Percentiles rank a stretch among this genome's conserved stretches.
These are phyloP conservation scores for Metarhizium rileyi DNA, from an alignment of 2,329 filamentous ascomycete species.

Conservation along the genomic window DNA sequence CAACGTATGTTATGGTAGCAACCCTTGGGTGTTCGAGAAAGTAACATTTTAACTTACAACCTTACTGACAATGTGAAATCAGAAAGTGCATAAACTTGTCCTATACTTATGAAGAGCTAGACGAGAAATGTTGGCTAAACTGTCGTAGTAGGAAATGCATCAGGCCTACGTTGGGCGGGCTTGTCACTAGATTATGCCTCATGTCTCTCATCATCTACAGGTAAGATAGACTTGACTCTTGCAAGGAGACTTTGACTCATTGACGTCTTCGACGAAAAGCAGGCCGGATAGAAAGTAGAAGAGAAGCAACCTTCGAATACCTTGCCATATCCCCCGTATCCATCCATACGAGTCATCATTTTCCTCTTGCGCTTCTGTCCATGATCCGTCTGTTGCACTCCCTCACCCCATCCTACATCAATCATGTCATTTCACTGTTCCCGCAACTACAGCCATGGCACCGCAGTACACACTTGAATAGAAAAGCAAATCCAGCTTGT, in stretches of 20 bases:
- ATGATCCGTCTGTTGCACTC: not conserved
- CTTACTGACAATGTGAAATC: no score
- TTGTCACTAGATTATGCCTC: not conserved
- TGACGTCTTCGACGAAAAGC: not conserved
- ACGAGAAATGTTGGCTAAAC: not conserved
- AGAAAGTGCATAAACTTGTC: no score
- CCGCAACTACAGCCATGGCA: slow-evolving; percentile 22
- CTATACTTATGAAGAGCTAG: no score
- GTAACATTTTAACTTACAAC: no score
- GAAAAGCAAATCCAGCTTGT: slow-evolving; percentile 14
- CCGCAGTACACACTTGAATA: slow-evolving; percentile 24
- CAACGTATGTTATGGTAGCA: no score
- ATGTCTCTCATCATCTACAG: not conserved
- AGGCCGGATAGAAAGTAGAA: not conserved
- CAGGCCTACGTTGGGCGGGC: not conserved
- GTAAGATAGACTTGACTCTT: no score
- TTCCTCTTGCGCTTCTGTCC: not conserved
- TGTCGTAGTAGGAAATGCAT: not conserved
- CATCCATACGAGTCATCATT: not conserved
- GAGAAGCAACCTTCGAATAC: not conserved
- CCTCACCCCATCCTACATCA: not conserved
- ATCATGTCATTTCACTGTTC: slow-evolving; percentile 6
- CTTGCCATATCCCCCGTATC: not conserved
- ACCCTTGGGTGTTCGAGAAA: no score
- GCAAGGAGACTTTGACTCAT: not conserved